Conservation (phyloP, 768 basidiomycete genomes). For the Kwoniella dendrophila region DNA sequence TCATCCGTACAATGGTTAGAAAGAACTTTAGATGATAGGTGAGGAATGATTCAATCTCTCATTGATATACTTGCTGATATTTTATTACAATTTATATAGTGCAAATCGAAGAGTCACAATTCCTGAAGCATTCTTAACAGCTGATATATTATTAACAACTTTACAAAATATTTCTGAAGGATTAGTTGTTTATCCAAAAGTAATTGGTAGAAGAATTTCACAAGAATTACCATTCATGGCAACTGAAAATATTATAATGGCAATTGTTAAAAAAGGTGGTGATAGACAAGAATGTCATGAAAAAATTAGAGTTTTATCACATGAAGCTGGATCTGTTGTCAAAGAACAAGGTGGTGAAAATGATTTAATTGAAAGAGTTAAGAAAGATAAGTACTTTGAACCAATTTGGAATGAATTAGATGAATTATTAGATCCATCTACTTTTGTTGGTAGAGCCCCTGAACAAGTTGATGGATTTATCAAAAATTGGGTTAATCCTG, state of each 20-base stretch:
- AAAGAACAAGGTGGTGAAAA: conserved; percentile 93
- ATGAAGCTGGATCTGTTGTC: conserved; percentile 90
- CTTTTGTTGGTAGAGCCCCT: conserved; percentile 90
- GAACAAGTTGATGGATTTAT: conserved; percentile 92
- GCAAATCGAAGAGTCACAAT: conserved; percentile 95
- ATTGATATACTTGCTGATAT: conserved; percentile 1
- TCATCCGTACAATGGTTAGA: conserved; percentile 97
- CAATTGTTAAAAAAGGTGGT: conserved; percentile 86
- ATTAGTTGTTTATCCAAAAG: conserved; percentile 97
- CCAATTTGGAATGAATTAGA: conserved; percentile 81
- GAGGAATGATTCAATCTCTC: conserved; percentile 23
- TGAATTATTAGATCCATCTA: conserved; percentile 74
- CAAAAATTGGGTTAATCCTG: conserved; percentile 83
- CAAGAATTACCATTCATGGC: conserved; percentile 99
- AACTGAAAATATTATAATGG: conserved; percentile 99
- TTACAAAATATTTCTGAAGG: conserved; percentile 96
- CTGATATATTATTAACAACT: conserved; percentile 93
- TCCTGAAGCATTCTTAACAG: conserved; percentile 94
- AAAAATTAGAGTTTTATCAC: conserved; percentile 89
- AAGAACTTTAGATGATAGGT: conserved; percentile 95
- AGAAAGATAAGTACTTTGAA: conserved; percentile 80
- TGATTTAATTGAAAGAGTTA: conserved; percentile 88
- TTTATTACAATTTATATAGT: conserved; percentile 57
- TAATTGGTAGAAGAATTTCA: conserved; percentile 85
- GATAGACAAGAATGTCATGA: conserved; percentile 97